Evolutionary conservation across 2,329 filamentous ascomycete genomes (phyloP), one percentile per base, ranked within the genome.

Genomic region (Phialemoniopsis sp.): DNA sequence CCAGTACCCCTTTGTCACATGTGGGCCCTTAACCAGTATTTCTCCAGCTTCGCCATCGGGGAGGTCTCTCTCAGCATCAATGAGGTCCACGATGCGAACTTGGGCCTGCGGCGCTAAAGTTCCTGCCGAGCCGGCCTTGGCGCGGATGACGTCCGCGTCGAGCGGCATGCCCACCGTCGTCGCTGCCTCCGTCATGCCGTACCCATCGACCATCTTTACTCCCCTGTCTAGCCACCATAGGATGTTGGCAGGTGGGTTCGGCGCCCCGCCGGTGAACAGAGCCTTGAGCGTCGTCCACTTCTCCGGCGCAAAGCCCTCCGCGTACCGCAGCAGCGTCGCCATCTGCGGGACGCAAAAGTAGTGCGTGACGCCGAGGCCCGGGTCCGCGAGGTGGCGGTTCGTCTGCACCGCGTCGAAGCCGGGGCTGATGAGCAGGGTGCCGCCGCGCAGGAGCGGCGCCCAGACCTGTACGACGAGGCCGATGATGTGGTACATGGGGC

Each of bases 291-390:
- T 29, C 13, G 14, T 19, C 41, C 38, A 42, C 3, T 13, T 17
- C n/a, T 3, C 14, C 16, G 38, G 38, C 12, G 9, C 32, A 16
- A 44, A 44, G 32, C 33, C 36, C 7, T 32, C 12, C 9, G 39
- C 38, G 13, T 15, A 18, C 13, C 12, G 8, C 29, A 46, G 32
- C 29, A 34, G 28, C 17, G 39, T 37, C 3, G 38, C 38, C 42
- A 44, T 44, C 33, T 36, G 30, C 10, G 44, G 44, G 13, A 46
- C 44, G 38, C 42, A 41, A 19, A 42, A 42, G 37, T 39, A 42
- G 33, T 42, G 40, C 29, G 40, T 42, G 13, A 33, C 28, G 5
- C 40, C 36, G n/a, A 31, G 29, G 18, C 9, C 13, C n/a, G 10
- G 15, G 15, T 13, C 14, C 8, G 36, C 36, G 13, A 46, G 40